Evolutionary conservation across 2,329 filamentous ascomycete genomes (phyloP), one percentile per base, ranked within the genome.

Genomic region (Scleromitrula shiraiana): DNA sequence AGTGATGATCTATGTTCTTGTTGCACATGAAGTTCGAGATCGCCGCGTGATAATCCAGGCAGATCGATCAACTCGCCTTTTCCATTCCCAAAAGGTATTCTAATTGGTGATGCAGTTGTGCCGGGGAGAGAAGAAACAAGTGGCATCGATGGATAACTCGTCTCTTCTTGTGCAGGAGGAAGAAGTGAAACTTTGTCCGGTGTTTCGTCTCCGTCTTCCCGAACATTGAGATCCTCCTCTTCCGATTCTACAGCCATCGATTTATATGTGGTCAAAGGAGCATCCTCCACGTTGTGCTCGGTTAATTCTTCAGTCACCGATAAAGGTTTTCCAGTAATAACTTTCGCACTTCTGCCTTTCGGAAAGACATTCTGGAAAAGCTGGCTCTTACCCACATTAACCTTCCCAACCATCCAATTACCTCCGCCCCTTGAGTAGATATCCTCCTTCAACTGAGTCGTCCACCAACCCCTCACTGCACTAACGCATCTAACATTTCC

Each of bases 371-470:
- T 78, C 57, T 93, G 83, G 52, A 97, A 95, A 2, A 98, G 76
- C 61, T 85, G 84, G 59, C 91, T 97, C 68, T 98, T 98, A 20
- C 93, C 94, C 2, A 97, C 94, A 62, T 98, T 98, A 53, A 89
- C 88, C 66, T 95, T 97, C n/a, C 93, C 93, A 2, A 98, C 85
- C 73, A 98, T 83, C 91, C 93, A 98, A 14, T 86, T 83, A 14
- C 83, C 93, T 4, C 91, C 91, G 4, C 88, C 89, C 41, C 87
- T 78, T 36, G 81, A 70, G 76, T 82, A 90, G 39, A 98, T 89
- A 40, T 90, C 83, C 57, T 95, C 83, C 65, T 88, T 95, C 47
- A 98, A 70, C 41, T 85, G 73, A 56, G 78, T 85, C 0, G 90
- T 95, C 88, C 91, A 96, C 93, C 94, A 98, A 8, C 78, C 77